Percentiles rank a stretch among this genome's conserved stretches.
Conservation (phyloP, 176 grass and related monocot genomes). For the Ensete ventricosum region DNA sequence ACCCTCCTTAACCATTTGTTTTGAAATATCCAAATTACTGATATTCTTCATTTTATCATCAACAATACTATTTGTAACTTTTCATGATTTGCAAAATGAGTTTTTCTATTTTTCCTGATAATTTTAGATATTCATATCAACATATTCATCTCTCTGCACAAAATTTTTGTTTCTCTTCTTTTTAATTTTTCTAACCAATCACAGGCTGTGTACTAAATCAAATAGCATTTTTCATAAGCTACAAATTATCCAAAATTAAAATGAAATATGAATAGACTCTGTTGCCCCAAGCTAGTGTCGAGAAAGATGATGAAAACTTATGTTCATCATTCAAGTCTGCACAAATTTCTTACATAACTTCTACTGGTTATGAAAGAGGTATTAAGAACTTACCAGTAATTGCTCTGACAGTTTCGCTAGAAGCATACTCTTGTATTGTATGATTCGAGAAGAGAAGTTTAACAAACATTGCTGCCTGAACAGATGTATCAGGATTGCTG, state of each 20-base stretch:
- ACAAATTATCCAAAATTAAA: neutral
- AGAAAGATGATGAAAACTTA: neutral
- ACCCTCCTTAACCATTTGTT: neutral
- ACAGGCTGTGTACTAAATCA: neutral
- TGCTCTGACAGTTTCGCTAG: conserved; percentile 96
- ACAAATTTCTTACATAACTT: neutral
- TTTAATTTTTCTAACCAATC: neutral
- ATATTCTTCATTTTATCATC: too few relatives aligned
- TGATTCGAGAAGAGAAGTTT: conserved; percentile 98
- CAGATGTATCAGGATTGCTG: conserved; percentile 97
- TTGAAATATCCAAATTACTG: neutral
- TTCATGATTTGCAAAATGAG: too few relatives aligned
- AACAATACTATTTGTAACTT: too few relatives aligned
- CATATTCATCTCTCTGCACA: neutral
- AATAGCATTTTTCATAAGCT: neutral
- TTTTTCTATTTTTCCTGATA: too few relatives aligned
- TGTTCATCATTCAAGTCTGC: neutral
- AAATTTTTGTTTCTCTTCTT: neutral
- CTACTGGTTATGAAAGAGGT: neutral
- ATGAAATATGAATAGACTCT: neutral
- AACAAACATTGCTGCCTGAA: conserved; percentile 99
- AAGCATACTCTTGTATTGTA: conserved; percentile 98
- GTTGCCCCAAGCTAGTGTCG: neutral
- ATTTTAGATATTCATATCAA: neutral
- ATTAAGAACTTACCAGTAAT: conserved; percentile 67